A percentile compares a stretch with the other conserved stretches of the same genome.
Evolutionary conservation across 2,329 filamentous ascomycete species (phyloP).

Genomic region (Exophiala sideris): DNA sequence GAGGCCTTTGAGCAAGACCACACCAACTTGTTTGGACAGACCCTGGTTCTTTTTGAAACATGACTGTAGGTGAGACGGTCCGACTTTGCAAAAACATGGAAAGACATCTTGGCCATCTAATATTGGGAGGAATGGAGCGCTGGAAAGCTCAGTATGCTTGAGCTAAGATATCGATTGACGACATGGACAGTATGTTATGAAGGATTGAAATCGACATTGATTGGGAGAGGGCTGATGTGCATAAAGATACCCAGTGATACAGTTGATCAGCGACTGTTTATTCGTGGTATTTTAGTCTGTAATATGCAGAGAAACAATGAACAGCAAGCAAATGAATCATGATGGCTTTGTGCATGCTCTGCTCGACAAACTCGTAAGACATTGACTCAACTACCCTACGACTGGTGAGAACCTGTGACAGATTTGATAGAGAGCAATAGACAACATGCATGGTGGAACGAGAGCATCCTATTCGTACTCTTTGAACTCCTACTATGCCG

Average conservation of each 20-base stretch:
- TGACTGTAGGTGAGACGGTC: constrained; percentile 1
- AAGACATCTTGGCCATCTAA: constrained; percentile 1
- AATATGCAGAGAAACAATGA: not conserved
- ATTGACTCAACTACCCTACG: no score
- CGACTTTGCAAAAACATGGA: not conserved
- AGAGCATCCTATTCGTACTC: no score
- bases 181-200: constrained; percentile 4
- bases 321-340: not conserved
- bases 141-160: not conserved
- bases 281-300: not conserved
- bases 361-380: no score
- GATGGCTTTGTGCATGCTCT: not conserved
- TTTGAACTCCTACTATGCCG: no score
- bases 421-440: no score
- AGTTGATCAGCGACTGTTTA: not conserved
- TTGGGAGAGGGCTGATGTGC: constrained; percentile 1
- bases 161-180: not conserved
- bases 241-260: constrained; percentile 11
- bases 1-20: constrained; percentile 59
- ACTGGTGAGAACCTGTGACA: no score
- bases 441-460: no score
- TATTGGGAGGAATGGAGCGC: not conserved
- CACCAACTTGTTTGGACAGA: constrained; percentile 63
- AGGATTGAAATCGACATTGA: constrained; percentile 1
- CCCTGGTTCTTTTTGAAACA: constrained; percentile 52